These are phyloP conservation scores for Dryadomyces quercivorus DNA, from an alignment of 2,329 filamentous ascomycete genomes.

Conservation along the genomic window DNA sequence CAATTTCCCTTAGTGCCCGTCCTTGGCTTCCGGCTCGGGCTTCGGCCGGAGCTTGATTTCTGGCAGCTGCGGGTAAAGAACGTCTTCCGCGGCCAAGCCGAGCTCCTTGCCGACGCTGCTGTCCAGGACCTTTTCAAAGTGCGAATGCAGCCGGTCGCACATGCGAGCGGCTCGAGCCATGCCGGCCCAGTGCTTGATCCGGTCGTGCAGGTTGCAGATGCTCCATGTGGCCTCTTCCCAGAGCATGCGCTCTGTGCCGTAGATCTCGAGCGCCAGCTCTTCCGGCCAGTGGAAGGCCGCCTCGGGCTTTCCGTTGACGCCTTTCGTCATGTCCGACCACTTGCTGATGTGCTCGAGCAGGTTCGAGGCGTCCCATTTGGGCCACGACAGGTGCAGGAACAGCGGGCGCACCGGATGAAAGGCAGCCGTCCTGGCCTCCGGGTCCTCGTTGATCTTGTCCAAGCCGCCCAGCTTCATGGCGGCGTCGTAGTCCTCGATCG, in stretches of 20 bases:
- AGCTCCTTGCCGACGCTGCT: neutral
- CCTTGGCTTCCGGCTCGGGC: neutral
- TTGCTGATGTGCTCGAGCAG: conserved; percentile 13
- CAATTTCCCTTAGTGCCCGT: too few species aligned
- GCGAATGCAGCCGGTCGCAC: conserved; percentile 1
- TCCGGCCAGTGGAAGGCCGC: conserved; percentile 18
- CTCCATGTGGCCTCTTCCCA: conserved; percentile 20
- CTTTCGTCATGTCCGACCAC: conserved; percentile 13
- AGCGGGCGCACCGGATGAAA: conserved; percentile 13
- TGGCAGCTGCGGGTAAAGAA: conserved; percentile 1
- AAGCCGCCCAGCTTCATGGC: neutral
- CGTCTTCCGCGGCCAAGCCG: conserved; percentile 5
- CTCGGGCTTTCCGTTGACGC: conserved; percentile 14
- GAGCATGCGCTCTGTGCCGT: conserved; percentile 21
- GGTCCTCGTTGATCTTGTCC: neutral
- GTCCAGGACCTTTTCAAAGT: conserved; percentile 5
- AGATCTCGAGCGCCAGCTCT: conserved; percentile 15
- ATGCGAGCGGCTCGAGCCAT: conserved; percentile 2
- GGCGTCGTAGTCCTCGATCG: conserved; percentile 16
- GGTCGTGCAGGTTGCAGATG: conserved; percentile 16
- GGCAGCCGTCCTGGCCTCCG: conserved; percentile 1
- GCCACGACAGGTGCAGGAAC: conserved; percentile 23
- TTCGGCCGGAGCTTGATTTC: neutral
- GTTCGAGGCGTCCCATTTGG: conserved; percentile 21
- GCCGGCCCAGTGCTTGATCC: conserved; percentile 8